A percentile compares a stretch with the other conserved stretches of the same genome.
Evolutionary conservation across 2,329 filamentous ascomycete genomes (phyloP).

Genomic region (Epichloe sibirici): DNA sequence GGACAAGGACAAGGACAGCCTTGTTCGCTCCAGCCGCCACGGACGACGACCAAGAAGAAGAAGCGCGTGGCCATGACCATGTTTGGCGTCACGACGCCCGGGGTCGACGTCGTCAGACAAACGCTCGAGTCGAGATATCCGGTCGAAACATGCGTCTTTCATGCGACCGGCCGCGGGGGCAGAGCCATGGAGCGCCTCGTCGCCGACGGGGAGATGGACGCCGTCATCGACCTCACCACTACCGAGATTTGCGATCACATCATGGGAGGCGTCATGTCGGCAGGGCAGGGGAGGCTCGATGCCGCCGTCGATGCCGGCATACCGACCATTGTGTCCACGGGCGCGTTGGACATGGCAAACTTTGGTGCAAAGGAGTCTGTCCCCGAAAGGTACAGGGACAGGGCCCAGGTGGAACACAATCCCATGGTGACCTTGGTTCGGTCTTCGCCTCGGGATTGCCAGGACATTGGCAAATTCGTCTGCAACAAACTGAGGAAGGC

Average conservation of each 20-base stretch:
- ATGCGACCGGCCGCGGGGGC: conserved; percentile 58
- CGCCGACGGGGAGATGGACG: conserved; percentile 44
- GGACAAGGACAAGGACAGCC: too few species aligned
- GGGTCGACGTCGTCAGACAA: conserved; percentile 41
- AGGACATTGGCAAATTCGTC: conserved; percentile 42
- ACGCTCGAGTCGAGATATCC: conserved; percentile 32
- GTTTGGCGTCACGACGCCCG: conserved; percentile 63
- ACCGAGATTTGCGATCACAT: conserved; percentile 55
- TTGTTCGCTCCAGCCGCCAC: neutral
- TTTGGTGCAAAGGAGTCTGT: conserved; percentile 46
- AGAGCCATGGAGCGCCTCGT: conserved; percentile 56
- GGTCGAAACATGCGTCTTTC: conserved; percentile 53
- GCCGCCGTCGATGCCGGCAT: conserved; percentile 45
- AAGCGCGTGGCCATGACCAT: conserved; percentile 54
- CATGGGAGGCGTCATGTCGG: conserved; percentile 50
- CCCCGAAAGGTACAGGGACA: conserved; percentile 38
- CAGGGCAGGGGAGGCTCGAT: conserved; percentile 42
- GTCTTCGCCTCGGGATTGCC: conserved; percentile 45
- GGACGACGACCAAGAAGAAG: conserved; percentile 12
- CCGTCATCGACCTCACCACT: conserved; percentile 58
- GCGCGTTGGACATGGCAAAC: conserved; percentile 49
- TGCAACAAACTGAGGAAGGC: conserved; percentile 35
- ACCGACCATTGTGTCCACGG: conserved; percentile 38
- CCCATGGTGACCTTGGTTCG: conserved; percentile 54
- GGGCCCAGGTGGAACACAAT: conserved; percentile 53